A percentile compares a stretch with the other conserved stretches of the same genome.
Evolutionary conservation across 2,329 filamentous ascomycete species (phyloP).

Genomic region (Aspergillus piperis): DNA sequence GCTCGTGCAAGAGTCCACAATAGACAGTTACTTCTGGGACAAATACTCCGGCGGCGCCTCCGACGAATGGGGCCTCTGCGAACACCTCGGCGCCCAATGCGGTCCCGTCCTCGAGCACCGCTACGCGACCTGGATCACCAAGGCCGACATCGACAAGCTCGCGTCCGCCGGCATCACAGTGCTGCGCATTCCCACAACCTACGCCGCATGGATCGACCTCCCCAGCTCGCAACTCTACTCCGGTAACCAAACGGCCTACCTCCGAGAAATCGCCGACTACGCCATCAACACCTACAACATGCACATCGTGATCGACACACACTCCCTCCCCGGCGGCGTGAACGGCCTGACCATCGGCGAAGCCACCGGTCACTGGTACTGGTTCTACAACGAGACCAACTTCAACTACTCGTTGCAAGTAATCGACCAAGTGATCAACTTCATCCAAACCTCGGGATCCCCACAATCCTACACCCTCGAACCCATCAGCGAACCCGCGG

Average conservation of each 20-base stretch:
- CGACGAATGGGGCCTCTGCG: conserved; percentile 29
- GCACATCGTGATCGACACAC: conserved; percentile 31
- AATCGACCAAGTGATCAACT: conserved; percentile 23
- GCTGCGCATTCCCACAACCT: conserved; percentile 22
- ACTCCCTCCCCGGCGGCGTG: conserved; percentile 29
- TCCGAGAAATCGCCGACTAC: conserved; percentile 24
- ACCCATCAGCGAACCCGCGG: conserved; percentile 32
- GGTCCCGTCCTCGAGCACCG: conserved; percentile 18
- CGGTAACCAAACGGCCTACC: conserved; percentile 24
- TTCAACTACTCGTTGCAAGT: conserved; percentile 25
- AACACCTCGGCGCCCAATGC: conserved; percentile 15
- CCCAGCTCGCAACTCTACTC: conserved; percentile 29
- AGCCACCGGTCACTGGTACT: conserved; percentile 25
- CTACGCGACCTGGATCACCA: conserved; percentile 22
- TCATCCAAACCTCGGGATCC: conserved; percentile 19
- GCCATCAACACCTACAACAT: conserved; percentile 27
- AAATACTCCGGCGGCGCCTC: conserved; percentile 21
- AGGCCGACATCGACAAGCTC: conserved; percentile 16
- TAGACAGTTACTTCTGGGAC: conserved; percentile 26
- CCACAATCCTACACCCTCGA: conserved; percentile 27
- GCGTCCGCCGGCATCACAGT: conserved; percentile 12
- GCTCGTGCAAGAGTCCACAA: conserved; percentile 29
- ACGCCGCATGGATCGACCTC: conserved; percentile 24
- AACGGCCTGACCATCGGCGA: conserved; percentile 31
- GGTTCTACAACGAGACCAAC: conserved; percentile 29